A percentile compares a stretch with the other conserved stretches of the same genome.
Conservation (phyloP, 2,329 filamentous ascomycete genomes). For the Sphaerulina vaccinii region DNA sequence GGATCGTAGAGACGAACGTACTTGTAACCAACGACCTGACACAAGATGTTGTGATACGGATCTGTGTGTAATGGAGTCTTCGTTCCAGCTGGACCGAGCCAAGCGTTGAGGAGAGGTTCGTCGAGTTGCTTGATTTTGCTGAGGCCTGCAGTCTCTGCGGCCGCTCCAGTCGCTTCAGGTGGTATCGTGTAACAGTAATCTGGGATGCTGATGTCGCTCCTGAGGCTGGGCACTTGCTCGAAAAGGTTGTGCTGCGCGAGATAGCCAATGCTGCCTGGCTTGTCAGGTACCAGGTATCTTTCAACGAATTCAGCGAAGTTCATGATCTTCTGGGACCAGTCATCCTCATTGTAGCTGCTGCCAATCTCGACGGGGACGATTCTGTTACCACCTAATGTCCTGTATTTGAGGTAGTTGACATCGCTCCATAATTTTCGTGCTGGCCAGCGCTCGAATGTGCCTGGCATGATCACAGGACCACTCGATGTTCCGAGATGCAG, state of each 20-base stretch:
- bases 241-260: conserved; percentile 91
- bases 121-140: conserved; percentile 32
- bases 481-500: conserved; percentile 26
- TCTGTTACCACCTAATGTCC: conserved; percentile 72
- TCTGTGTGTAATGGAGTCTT: conserved; percentile 93
- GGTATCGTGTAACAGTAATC: conserved; percentile 79
- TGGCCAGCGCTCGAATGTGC: conserved; percentile 70
- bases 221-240: conserved; percentile 72
- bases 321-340: conserved; percentile 80
- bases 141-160: conserved; percentile 26
- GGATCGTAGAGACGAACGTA: conserved; percentile 89
- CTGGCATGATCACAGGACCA: conserved; percentile 67
- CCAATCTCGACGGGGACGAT: conserved; percentile 65
- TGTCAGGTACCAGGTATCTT: conserved; percentile 53
- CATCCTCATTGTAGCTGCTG: conserved; percentile 79
- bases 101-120: conserved; percentile 77
- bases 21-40: conserved; percentile 85
- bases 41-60: conserved; percentile 87
- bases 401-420: conserved; percentile 70
- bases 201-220: conserved; percentile 73
- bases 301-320: conserved; percentile 70
- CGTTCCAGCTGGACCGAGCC: conserved; percentile 85
- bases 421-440: conserved; percentile 73
- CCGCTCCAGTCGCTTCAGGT: conserved; percentile 47
- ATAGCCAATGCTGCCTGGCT: conserved; percentile 60